Percentiles rank a stretch among this genome's conserved stretches.
These are phyloP conservation scores for Populus pruinosa DNA, from an alignment of 345 rosid genomes.

Conservation along the genomic window DNA sequence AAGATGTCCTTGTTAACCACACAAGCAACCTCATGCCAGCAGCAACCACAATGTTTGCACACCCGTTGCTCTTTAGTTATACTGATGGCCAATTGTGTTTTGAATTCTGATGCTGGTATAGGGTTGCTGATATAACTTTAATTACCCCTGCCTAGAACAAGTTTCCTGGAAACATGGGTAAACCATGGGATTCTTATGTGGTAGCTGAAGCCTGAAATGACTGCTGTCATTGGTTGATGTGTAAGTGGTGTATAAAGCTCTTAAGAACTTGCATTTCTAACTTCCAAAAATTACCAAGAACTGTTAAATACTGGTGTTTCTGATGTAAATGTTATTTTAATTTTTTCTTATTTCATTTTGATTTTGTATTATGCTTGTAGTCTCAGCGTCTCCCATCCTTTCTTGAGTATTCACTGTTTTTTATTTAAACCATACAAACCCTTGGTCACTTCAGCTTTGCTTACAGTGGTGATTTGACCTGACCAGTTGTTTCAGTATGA, in stretches of 20 bases:
- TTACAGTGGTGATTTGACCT: not conserved
- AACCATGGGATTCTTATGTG: not conserved
- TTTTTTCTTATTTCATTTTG: not conserved
- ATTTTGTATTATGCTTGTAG: not conserved
- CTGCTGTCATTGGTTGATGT: not conserved
- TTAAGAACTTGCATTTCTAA: not conserved
- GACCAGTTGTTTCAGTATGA: not conserved
- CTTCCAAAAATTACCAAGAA: not conserved
- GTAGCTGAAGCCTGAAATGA: not conserved
- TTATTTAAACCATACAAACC: not conserved
- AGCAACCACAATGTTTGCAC: not conserved
- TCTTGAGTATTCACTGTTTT: not conserved
- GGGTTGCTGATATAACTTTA: not conserved
- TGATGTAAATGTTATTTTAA: not conserved
- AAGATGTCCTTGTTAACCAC: not conserved
- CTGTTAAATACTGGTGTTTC: not conserved
- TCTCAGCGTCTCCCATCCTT: not conserved
- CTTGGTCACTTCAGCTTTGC: not conserved
- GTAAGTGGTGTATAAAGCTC: not conserved
- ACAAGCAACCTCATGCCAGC: not conserved
- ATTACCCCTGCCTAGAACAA: not conserved
- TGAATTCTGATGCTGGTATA: not conserved
- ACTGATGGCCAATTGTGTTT: not conserved
- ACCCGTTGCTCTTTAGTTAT: not conserved
- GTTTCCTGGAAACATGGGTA: not conserved